A percentile compares a stretch with the other conserved stretches of the same genome.
Conservation (phyloP, 108 stramenopile genomes). For the Schizochytrium sp. region DNA sequence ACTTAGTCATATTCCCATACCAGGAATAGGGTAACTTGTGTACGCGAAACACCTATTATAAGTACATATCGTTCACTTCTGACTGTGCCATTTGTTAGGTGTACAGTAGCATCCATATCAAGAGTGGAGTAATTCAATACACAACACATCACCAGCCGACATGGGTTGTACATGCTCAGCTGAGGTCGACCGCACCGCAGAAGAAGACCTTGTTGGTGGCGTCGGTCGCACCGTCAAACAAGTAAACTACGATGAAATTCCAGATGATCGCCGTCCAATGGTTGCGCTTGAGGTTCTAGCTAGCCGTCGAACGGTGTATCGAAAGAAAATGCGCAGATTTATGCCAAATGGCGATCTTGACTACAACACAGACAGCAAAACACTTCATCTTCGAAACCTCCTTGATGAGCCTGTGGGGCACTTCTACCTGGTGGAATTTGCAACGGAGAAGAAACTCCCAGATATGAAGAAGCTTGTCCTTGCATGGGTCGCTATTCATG, state of each 20-base stretch:
- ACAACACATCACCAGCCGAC: neutral
- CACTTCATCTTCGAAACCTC: conserved; percentile 33
- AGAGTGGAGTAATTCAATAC: neutral
- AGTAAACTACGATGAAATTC: conserved; percentile 40
- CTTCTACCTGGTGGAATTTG: conserved; percentile 43
- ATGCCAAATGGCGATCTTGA: conserved; percentile 43
- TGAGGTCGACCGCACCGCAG: conserved; percentile 20
- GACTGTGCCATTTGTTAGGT: too few relatives aligned
- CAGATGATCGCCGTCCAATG: conserved; percentile 27
- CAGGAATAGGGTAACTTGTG: too few relatives aligned
- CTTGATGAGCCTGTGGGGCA: conserved; percentile 44
- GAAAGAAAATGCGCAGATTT: conserved; percentile 34
- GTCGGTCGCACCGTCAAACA: conserved; percentile 30
- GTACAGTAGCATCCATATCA: too few relatives aligned
- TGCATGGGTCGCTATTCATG: conserved; percentile 37
- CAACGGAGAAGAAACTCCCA: conserved; percentile 37
- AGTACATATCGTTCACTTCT: too few relatives aligned
- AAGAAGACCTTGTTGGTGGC: conserved; percentile 43
- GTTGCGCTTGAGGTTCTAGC: conserved; percentile 32
- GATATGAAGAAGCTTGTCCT: conserved; percentile 18
- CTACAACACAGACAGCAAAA: conserved; percentile 31
- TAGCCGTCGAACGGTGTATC: conserved; percentile 1
- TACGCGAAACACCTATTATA: too few relatives aligned
- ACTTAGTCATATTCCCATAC: too few relatives aligned
- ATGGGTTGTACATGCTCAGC: conserved; percentile 55